Evolutionary conservation across 1,139 yeast genomes (phyloP).

Genomic region (Dujonia santamariae): DNA sequence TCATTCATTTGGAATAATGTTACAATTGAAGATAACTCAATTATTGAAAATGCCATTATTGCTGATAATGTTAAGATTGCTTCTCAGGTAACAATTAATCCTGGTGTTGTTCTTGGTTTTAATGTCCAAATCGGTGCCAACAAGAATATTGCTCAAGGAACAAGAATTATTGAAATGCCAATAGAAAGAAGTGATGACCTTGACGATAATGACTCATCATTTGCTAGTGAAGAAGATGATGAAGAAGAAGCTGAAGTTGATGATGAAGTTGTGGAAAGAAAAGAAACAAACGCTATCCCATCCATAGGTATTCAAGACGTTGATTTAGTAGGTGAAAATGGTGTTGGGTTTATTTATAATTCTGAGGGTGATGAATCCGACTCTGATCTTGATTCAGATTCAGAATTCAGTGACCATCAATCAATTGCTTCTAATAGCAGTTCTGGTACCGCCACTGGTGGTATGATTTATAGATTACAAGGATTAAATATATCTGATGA

Average conservation of each 20-base stretch:
- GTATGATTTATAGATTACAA: constrained; percentile 58
- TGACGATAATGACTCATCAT: constrained; percentile 20
- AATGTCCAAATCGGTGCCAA: constrained; percentile 61
- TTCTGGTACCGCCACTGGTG: constrained; percentile 25
- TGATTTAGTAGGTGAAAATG: constrained; percentile 55
- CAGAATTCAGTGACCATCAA: constrained; percentile 1
- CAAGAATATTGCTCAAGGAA: constrained; percentile 44
- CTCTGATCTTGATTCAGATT: constrained; percentile 36
- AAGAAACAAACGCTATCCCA: constrained; percentile 7
- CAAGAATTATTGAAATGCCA: constrained; percentile 51
- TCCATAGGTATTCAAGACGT: constrained; percentile 20
- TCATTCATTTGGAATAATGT: constrained; percentile 89
- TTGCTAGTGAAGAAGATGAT: constrained; percentile 27
- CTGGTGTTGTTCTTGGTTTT: constrained; percentile 82
- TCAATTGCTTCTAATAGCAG: constrained; percentile 9
- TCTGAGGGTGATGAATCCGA: constrained; percentile 41
- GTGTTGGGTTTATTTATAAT: constrained; percentile 57
- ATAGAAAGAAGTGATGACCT: constrained; percentile 29
- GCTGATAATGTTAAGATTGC: constrained; percentile 63
- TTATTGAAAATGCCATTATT: constrained; percentile 60
- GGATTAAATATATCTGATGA: constrained; percentile 73
- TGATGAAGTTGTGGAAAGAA: constrained; percentile 9
- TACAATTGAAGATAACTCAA: constrained; percentile 61
- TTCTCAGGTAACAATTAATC: constrained; percentile 44
- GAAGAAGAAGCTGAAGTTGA: constrained; percentile 11